Percentiles rank a stretch among this genome's conserved stretches.
phyloP scores from a whole-genome alignment of 768 basidiomycete genomes.

The Rickenella mellea region DNA sequence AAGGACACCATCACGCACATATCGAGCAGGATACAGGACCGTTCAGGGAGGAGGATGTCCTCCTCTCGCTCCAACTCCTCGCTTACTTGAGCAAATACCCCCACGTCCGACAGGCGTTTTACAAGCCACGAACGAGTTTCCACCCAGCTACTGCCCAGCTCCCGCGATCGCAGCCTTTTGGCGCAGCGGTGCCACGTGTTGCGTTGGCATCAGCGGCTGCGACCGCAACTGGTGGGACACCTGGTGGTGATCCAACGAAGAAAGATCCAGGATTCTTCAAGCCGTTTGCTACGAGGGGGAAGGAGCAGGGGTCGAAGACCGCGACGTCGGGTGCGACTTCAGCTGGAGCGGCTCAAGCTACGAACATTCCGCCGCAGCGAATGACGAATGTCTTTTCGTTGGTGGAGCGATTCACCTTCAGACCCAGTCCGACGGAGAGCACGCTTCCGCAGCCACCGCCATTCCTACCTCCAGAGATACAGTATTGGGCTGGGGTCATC shows the following conservation, averaged over 20 bases:
- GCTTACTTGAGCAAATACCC: conserved; percentile 98
- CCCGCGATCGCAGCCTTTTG: conserved; percentile 18
- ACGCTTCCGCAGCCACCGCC: conserved; percentile 60
- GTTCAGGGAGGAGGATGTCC: conserved; percentile 90
- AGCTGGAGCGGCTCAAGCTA: conserved; percentile 5
- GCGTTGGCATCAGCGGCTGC: conserved; percentile 1
- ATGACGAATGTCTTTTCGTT: conserved; percentile 93
- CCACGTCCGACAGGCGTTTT: conserved; percentile 92
- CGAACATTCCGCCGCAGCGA: conserved; percentile 23
- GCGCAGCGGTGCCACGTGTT: conserved; percentile 7
- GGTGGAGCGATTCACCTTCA: conserved; percentile 93
- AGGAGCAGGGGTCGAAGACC: conserved; percentile 26
- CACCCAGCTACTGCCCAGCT: conserved; percentile 59
- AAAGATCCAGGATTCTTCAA: conserved; percentile 35
- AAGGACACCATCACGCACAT: conserved; percentile 3
- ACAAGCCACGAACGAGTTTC: conserved; percentile 76
- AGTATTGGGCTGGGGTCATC: conserved; percentile 99
- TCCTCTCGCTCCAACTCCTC: conserved; percentile 83
- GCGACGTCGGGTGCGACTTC: conserved; percentile 8
- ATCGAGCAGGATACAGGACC: conserved; percentile 41
- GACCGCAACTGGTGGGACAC: not conserved
- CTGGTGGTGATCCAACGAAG: conserved; percentile 15
- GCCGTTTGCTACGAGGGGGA: conserved; percentile 35
- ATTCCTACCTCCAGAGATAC: conserved; percentile 78
- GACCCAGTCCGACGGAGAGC: conserved; percentile 75